A percentile compares a stretch with the other conserved stretches of the same genome.
phyloP scores from a whole-genome alignment of 2,329 filamentous ascomycete genomes.

The Hyphodiscus sp. region DNA sequence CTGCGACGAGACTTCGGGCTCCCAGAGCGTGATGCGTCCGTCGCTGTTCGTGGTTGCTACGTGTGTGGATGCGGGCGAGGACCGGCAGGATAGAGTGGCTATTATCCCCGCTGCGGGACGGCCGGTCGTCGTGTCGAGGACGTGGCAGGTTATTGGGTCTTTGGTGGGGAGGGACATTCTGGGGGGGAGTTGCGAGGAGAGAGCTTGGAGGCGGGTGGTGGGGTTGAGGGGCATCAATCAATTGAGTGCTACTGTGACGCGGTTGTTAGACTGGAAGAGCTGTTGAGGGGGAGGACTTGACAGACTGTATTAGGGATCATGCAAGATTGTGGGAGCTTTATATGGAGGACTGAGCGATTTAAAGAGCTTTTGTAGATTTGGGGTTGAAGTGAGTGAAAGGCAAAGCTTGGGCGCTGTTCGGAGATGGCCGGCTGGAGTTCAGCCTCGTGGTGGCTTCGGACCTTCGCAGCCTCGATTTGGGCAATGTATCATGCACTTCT shows the following conservation, averaged over 20 bases:
- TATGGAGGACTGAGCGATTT: neutral
- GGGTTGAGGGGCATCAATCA: constrained; percentile 3
- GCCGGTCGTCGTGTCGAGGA: constrained; percentile 75
- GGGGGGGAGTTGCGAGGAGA: neutral
- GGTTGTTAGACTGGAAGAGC: neutral
- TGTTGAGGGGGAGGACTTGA: neutral
- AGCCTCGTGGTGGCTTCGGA: constrained; percentile 6
- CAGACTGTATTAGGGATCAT: neutral
- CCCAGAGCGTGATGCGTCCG: constrained; percentile 66
- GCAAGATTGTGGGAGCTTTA: neutral
- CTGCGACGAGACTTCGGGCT: neutral
- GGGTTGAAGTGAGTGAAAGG: neutral
- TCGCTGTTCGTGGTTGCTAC: constrained; percentile 67
- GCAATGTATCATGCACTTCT: neutral
- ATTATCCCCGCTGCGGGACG: constrained; percentile 59
- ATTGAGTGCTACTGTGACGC: neutral
- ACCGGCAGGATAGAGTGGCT: constrained; percentile 40
- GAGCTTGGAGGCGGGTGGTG: constrained; percentile 2
- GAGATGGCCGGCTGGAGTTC: constrained; percentile 15
- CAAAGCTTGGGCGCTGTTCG: constrained; percentile 10
- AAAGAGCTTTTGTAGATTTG: neutral
- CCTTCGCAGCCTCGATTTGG: neutral
- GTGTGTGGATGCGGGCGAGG: constrained; percentile 40
- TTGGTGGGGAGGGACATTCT: constrained; percentile 9
- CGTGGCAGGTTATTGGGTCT: constrained; percentile 76